A percentile compares a stretch with the other conserved stretches of the same genome.
These are phyloP conservation scores for Xylariaceae sp. DNA, from an alignment of 2,329 filamentous ascomycete species.

Conservation along the genomic window DNA sequence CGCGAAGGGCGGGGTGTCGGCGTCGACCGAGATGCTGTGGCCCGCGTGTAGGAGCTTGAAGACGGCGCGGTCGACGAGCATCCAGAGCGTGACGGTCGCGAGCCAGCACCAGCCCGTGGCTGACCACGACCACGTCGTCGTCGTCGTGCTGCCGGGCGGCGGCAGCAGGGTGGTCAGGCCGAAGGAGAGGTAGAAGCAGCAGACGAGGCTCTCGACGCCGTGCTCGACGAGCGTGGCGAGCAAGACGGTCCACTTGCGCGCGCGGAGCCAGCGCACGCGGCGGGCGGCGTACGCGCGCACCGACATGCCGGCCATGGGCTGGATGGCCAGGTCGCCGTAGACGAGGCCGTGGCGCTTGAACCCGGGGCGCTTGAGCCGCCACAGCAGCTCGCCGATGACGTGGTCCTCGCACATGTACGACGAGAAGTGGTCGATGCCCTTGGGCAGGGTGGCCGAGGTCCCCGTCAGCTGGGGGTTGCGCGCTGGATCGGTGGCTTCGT, in stretches of 20 bases:
- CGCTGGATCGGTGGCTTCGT: constrained; percentile 57
- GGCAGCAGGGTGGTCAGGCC: constrained; percentile 71
- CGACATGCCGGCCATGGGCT: constrained; percentile 81
- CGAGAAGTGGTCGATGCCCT: constrained; percentile 87
- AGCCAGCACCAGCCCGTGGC: constrained; percentile 63
- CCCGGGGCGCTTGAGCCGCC: constrained; percentile 60
- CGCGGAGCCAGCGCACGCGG: constrained; percentile 82
- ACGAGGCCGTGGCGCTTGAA: constrained; percentile 78
- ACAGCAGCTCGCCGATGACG: constrained; percentile 85
- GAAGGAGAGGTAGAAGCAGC: constrained; percentile 74
- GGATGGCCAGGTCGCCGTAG: constrained; percentile 80
- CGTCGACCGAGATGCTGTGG: constrained; percentile 63
- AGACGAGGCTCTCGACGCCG: constrained; percentile 82
- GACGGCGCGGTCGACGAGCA: constrained; percentile 65
- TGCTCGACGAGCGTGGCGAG: constrained; percentile 88
- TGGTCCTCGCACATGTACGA: constrained; percentile 98
- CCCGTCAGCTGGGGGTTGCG: constrained; percentile 39
- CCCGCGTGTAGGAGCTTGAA: constrained; percentile 71
- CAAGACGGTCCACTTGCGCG: constrained; percentile 89
- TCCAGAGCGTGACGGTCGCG: constrained; percentile 63
- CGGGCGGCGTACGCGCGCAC: constrained; percentile 72
- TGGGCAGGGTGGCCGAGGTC: constrained; percentile 39
- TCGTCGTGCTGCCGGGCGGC: constrained; percentile 48
- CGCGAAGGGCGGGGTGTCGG: constrained; percentile 70
- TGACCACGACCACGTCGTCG: constrained; percentile 60